These are phyloP conservation scores for Candida caryicola DNA, from an alignment of 805 yeast species.

Conservation along the genomic window DNA sequence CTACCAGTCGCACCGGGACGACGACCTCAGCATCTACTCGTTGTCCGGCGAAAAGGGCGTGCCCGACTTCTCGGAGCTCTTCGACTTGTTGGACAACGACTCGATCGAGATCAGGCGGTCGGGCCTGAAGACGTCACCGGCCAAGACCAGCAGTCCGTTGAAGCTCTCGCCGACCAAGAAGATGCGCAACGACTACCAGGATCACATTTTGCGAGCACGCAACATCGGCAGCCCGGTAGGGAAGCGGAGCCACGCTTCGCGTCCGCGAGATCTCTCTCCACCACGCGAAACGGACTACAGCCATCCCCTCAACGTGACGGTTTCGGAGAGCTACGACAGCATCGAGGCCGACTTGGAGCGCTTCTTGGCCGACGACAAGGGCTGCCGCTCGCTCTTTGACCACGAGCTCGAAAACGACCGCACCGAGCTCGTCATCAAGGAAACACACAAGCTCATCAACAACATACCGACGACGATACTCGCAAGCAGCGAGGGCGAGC, in stretches of 20 bases:
- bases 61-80: conserved; percentile 9
- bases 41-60: conserved; percentile 2
- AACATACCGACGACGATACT: conserved; percentile 20
- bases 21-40: conserved; percentile 18
- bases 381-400: not conserved
- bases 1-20: conserved; percentile 10
- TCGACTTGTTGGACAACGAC: conserved; percentile 16
- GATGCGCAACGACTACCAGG: conserved; percentile 17
- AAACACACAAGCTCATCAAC: conserved; percentile 28
- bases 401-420: conserved; percentile 10
- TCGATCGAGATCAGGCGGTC: conserved; percentile 16
- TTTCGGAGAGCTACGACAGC: conserved; percentile 4
- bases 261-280: not conserved
- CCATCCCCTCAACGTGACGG: not conserved
- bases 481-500: conserved; percentile 24
- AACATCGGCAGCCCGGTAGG: conserved; percentile 14
- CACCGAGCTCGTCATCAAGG: conserved; percentile 22
- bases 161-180: conserved; percentile 16
- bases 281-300: not conserved
- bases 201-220: conserved; percentile 13
- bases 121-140: conserved; percentile 6
- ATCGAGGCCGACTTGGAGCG: conserved; percentile 11
- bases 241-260: not conserved
- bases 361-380: conserved; percentile 7
- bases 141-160: conserved; percentile 12